A percentile compares a stretch with the other conserved stretches of the same genome.
phyloP scores from a whole-genome alignment of 345 rosid species.

The Eucalyptus regnans region DNA sequence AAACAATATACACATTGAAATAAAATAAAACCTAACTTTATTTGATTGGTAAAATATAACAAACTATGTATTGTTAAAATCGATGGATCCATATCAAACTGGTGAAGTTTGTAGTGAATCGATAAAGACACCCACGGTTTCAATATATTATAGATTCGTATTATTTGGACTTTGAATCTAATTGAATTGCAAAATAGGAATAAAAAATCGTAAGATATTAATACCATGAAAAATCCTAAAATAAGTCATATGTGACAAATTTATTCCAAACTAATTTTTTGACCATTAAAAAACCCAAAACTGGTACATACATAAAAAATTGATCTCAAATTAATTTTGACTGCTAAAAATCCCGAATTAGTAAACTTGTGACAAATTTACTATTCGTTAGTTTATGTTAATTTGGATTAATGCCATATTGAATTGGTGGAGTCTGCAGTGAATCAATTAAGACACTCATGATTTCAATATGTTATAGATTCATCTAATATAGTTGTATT shows the following conservation, averaged over 20 bases:
- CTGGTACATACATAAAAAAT: no score
- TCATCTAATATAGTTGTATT: no score
- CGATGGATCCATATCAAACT: neutral
- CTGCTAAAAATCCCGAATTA: no score
- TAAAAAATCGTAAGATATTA: neutral
- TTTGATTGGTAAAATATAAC: neutral
- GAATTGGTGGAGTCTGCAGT: neutral
- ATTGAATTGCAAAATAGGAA: neutral
- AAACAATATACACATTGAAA: neutral
- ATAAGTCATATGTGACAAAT: no score
- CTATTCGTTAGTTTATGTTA: no score
- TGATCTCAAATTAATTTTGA: no score
- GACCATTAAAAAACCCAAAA: no score
- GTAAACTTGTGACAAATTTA: no score
- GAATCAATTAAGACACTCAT: neutral
- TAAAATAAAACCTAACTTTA: neutral
- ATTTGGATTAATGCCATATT: neutral
- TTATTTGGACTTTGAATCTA: neutral
- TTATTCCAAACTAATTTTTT: no score
- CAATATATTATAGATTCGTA: neutral
- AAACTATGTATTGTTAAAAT: neutral
- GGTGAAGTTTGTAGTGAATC: neutral
- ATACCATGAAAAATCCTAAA: neutral
- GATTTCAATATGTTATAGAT: neutral
- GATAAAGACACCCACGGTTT: neutral